Evolutionary conservation across 2,329 filamentous ascomycete genomes (phyloP).

Genomic region (Thelonectria olida): DNA sequence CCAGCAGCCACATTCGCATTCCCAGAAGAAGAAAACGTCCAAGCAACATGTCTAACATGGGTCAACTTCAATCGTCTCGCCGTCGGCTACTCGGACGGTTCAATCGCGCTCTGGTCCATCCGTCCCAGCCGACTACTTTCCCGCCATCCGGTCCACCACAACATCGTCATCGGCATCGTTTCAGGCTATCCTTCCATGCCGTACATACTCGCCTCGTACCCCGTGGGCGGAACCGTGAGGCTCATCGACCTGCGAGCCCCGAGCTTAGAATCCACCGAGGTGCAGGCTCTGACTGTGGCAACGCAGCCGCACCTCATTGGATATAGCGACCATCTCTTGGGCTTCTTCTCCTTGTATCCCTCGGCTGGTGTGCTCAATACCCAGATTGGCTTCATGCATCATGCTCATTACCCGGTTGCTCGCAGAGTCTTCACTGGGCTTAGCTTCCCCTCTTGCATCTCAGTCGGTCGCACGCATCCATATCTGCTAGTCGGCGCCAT

Average conservation of each 20-base stretch:
- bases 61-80: constrained; percentile 63
- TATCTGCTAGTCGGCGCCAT: constrained; percentile 62
- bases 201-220: constrained; percentile 63
- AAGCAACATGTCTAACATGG: constrained; percentile 65
- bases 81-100: constrained; percentile 65
- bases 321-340: constrained; percentile 65
- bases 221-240: constrained; percentile 62
- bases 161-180: constrained; percentile 62
- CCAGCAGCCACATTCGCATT: constrained; percentile 57
- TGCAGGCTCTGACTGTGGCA: constrained; percentile 58
- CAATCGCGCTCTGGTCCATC: constrained; percentile 65
- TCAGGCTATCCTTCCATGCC: constrained; percentile 66
- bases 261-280: constrained; percentile 62
- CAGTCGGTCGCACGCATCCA: constrained; percentile 61
- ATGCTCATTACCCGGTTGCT: constrained; percentile 61
- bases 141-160: constrained; percentile 63
- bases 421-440: constrained; percentile 62
- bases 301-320: constrained; percentile 63
- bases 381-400: constrained; percentile 62
- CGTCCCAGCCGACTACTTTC: constrained; percentile 58
- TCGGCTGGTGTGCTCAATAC: constrained; percentile 63
- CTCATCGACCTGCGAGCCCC: constrained; percentile 63
- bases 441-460: constrained; percentile 60
- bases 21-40: constrained; percentile 56
- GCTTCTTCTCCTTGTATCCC: constrained; percentile 62